phyloP scores from a whole-genome alignment of 192 early-diverging fungal species.

The Rhizophagus clarus region DNA sequence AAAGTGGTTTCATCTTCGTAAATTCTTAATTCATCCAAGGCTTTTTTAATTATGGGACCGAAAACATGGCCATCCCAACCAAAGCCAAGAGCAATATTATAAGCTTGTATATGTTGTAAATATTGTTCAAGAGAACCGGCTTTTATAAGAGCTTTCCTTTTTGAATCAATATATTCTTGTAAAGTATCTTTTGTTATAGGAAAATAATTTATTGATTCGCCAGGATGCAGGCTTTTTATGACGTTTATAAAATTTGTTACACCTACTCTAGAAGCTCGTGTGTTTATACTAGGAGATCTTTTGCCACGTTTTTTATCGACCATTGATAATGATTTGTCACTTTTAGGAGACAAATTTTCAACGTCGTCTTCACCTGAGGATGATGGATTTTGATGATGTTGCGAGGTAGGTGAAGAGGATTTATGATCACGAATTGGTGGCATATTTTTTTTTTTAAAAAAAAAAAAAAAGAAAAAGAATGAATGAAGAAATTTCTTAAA shows the following conservation, averaged over 20 bases:
- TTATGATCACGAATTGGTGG: no score
- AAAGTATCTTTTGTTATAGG: constrained; percentile 24
- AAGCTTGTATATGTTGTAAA: constrained; percentile 34
- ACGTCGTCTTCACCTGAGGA: background rate
- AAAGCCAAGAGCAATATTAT: constrained; percentile 27
- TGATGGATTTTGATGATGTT: no score
- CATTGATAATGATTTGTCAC: background rate
- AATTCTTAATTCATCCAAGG: constrained; percentile 24
- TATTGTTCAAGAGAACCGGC: constrained; percentile 28
- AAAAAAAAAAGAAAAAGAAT: no score
- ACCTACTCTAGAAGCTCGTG: constrained; percentile 24
- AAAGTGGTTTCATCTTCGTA: constrained; percentile 12
- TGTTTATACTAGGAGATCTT: constrained; percentile 24
- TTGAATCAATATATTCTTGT: constrained; percentile 25
- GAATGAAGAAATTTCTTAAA: no score
- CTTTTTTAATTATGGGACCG: constrained; percentile 31
- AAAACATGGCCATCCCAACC: constrained; percentile 20
- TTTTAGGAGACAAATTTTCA: background rate
- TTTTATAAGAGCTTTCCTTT: constrained; percentile 29
- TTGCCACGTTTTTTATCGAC: constrained; percentile 2
- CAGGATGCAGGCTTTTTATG: constrained; percentile 21
- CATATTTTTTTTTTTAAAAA: no score
- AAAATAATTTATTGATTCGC: constrained; percentile 24
- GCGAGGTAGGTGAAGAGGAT: no score
- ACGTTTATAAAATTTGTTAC: constrained; percentile 34